A percentile compares a stretch with the other conserved stretches of the same genome.
Conservation (phyloP, 345 rosid genomes). For the Rhizophora mangle region DNA sequence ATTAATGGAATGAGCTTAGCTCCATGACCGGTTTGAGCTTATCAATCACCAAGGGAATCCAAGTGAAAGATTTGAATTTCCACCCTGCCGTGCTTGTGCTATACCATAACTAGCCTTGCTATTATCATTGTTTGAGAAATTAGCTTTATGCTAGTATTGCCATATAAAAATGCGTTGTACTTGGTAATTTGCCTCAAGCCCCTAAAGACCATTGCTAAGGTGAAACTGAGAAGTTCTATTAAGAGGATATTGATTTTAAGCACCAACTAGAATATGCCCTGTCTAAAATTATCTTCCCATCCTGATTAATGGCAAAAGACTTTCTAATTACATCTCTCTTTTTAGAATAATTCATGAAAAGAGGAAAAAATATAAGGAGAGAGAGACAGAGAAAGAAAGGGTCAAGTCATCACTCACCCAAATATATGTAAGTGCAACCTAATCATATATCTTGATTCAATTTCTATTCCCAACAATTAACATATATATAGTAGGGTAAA, state of each 20-base stretch:
- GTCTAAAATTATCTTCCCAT: neutral
- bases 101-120: neutral
- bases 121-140: neutral
- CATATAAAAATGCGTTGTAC: neutral
- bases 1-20: neutral
- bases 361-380: neutral
- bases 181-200: neutral
- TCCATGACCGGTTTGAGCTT: neutral
- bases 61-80: neutral
- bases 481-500: neutral
- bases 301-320: neutral
- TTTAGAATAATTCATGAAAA: too few relatives aligned
- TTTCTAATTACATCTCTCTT: neutral
- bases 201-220: neutral
- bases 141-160: neutral
- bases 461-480: slow-evolving; percentile 4
- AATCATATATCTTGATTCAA: slow-evolving; percentile 1
- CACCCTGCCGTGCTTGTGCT: neutral
- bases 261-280: neutral
- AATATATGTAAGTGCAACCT: neutral
- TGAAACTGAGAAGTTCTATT: neutral
- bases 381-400: neutral
- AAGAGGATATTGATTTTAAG: neutral
- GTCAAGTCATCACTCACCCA: neutral
- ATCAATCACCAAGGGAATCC: neutral